Evolutionary conservation across 495 filamentous ascomycete species (phyloP).

Genomic region (Tuber microsphaerosporum): DNA sequence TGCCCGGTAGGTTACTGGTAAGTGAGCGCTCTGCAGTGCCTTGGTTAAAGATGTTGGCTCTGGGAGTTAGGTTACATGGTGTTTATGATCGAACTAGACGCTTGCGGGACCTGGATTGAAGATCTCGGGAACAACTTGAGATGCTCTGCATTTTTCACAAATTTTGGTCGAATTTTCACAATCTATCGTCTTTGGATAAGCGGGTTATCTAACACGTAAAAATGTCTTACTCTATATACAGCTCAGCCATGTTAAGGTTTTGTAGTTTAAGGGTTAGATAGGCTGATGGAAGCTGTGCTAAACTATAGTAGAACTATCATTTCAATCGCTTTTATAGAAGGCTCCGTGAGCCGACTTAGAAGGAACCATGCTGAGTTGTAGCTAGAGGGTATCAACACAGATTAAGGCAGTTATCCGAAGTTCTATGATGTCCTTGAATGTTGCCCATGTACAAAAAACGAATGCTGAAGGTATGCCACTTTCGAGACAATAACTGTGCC

Average conservation of each 20-base stretch:
- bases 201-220: not conserved
- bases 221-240: not conserved
- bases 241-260: not conserved
- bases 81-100: not conserved
- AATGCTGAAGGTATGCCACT: not conserved
- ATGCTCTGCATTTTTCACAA: not conserved
- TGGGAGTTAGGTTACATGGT: not conserved
- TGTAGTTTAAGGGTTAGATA: not conserved
- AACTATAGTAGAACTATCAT: not conserved
- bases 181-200: not conserved
- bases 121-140: not conserved
- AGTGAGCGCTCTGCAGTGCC: not conserved
- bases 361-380: not conserved
- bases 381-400: not conserved
- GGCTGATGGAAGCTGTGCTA: not conserved
- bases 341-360: not conserved
- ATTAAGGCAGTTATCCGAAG: not conserved
- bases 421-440: conserved; percentile 35
- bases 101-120: not conserved
- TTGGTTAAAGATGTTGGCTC: not conserved
- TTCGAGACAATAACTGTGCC: not conserved
- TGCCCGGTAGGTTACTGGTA: not conserved
- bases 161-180: not conserved
- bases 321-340: not conserved
- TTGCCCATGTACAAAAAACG: conserved; percentile 25